These are phyloP conservation scores for Xylariaceae sp. DNA, from an alignment of 2,329 filamentous ascomycete genomes.

Conservation along the genomic window DNA sequence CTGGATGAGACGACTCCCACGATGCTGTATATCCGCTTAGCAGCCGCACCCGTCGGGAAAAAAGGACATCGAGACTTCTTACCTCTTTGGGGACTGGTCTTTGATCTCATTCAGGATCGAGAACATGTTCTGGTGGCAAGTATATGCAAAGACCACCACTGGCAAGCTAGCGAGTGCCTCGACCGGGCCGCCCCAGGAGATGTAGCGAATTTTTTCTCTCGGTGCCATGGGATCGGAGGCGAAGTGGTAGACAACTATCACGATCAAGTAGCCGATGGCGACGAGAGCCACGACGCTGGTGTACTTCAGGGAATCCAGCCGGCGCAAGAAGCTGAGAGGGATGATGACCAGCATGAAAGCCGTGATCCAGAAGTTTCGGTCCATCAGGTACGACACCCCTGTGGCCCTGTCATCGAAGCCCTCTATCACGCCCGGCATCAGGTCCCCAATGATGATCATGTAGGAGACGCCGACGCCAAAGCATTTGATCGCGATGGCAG, in stretches of 20 bases:
- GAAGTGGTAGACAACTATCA: conserved; percentile 91
- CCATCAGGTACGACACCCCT: conserved; percentile 66
- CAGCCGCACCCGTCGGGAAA: no score
- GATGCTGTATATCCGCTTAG: no score
- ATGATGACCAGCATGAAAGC: conserved; percentile 96
- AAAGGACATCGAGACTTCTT: no score
- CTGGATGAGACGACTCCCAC: conserved; percentile 73
- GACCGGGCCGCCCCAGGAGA: conserved; percentile 73
- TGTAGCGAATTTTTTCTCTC: conserved; percentile 65
- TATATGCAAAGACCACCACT: conserved; percentile 98
- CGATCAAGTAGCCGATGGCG: conserved; percentile 88
- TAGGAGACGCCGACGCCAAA: conserved; percentile 97
- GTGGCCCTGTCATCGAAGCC: conserved; percentile 65
- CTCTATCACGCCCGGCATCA: conserved; percentile 89
- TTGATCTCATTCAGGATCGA: conserved; percentile 93
- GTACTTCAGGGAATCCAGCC: conserved; percentile 93
- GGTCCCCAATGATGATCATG: conserved; percentile 94
- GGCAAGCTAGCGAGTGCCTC: conserved; percentile 79
- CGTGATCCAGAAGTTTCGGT: conserved; percentile 95
- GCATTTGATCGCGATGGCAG: conserved; percentile 93
- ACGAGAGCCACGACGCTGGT: conserved; percentile 86
- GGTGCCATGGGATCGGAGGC: conserved; percentile 67
- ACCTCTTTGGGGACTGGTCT: conserved; percentile 63
- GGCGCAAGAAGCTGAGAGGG: conserved; percentile 82
- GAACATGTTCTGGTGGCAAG: conserved; percentile 99